Evolutionary conservation across 495 filamentous ascomycete species (phyloP).

Genomic region (Lichenothelia convexa): DNA sequence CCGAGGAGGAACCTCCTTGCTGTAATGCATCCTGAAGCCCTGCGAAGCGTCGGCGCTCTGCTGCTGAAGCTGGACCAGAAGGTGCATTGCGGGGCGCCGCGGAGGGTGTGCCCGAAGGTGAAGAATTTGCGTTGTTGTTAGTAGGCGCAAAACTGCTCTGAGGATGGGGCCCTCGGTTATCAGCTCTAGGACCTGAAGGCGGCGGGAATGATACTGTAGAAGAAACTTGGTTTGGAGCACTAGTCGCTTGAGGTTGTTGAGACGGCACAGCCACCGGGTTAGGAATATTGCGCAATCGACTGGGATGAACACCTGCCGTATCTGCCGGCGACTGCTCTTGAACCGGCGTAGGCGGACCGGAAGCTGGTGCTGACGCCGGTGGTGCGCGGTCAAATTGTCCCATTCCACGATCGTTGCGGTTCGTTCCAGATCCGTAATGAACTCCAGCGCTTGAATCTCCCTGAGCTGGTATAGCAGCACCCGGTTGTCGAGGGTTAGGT

Average conservation of each 20-base stretch:
- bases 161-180: background rate
- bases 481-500: slow-evolving; percentile 3
- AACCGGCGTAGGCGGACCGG: slow-evolving; percentile 10
- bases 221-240: slow-evolving; percentile 12
- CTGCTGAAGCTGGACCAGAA: too few relatives aligned
- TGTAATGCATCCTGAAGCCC: too few relatives aligned
- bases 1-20: too few relatives aligned
- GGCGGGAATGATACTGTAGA: background rate
- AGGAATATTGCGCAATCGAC: slow-evolving; percentile 12
- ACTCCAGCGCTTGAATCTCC: slow-evolving; percentile 4
- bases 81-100: too few relatives aligned
- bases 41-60: too few relatives aligned
- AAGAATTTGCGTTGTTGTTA: slow-evolving; percentile 1
- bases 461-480: slow-evolving; percentile 2
- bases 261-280: too few relatives aligned
- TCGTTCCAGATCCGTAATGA: slow-evolving; percentile 4
- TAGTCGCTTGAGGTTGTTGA: too few relatives aligned
- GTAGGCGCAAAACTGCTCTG: background rate
- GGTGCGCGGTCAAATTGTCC: too few relatives aligned
- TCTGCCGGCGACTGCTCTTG: slow-evolving; percentile 5
- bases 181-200: slow-evolving; percentile 1
- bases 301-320: slow-evolving; percentile 16
- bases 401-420: background rate
- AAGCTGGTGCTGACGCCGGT: slow-evolving; percentile 5
- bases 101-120: background rate